Conservation (phyloP, 148 eudicot genomes). For the Euryodendron excelsum region DNA sequence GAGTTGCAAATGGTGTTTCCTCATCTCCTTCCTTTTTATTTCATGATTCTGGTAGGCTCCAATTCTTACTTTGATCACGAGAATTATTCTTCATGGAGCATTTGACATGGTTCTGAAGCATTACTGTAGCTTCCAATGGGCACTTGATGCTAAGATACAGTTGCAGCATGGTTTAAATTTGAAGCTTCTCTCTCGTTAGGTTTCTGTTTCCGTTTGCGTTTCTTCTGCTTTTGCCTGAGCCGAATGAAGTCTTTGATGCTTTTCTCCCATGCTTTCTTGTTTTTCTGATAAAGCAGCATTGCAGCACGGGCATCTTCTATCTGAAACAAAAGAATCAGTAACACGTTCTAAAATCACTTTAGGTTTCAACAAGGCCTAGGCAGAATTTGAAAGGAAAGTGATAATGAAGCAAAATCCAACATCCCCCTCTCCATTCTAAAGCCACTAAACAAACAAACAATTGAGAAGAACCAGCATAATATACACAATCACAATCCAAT, state of each 20-base stretch:
- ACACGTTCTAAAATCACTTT: neutral
- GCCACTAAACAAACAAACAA: too few species aligned
- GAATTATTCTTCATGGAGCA: neutral
- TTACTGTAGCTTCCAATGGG: neutral
- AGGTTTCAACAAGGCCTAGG: neutral
- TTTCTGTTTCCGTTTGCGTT: conserved; percentile 58
- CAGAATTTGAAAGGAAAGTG: neutral
- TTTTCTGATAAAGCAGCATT: conserved; percentile 81
- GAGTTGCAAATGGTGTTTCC: neutral
- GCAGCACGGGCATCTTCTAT: conserved; percentile 97
- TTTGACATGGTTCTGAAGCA: neutral
- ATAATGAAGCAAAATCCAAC: neutral
- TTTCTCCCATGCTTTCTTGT: conserved; percentile 75
- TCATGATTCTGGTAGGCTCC: neutral
- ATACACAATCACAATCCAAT: too few species aligned
- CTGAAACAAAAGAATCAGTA: conserved; percentile 33
- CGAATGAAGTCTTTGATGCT: conserved; percentile 53
- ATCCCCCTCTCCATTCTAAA: neutral
- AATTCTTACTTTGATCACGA: neutral
- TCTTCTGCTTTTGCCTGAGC: conserved; percentile 69
- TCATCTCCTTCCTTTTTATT: neutral
- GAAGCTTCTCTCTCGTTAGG: conserved; percentile 12
- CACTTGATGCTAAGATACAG: conserved; percentile 10
- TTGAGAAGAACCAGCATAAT: too few species aligned
- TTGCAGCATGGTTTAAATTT: neutral